Percentiles rank a stretch among this genome's conserved stretches.
phyloP scores from a whole-genome alignment of 1,284 basidiomycete species.

The Rhodotorula mucilaginosa region DNA sequence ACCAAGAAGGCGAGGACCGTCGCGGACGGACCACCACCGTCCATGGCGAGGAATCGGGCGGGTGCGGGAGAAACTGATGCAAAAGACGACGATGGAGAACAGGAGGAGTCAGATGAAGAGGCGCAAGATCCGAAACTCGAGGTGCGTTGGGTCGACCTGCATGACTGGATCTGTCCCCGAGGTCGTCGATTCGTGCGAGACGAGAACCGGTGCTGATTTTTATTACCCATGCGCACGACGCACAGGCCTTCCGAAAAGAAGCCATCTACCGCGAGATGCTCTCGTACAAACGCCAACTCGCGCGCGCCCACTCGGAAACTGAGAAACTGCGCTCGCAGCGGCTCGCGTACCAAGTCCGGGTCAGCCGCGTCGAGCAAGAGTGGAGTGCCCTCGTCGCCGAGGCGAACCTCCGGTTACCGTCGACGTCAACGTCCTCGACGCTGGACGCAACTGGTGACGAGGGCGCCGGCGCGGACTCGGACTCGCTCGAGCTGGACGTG shows the following conservation, averaged over 20 bases:
- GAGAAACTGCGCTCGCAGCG: slow-evolving; percentile 19
- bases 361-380: slow-evolving; percentile 27
- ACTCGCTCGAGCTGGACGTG: slow-evolving; percentile 12
- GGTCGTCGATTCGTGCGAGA: no score
- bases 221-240: no score
- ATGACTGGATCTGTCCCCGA: slow-evolving; percentile 2
- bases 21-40: background rate
- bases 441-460: no score
- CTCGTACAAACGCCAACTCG: slow-evolving; percentile 78
- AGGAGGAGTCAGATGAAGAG: slow-evolving; percentile 60
- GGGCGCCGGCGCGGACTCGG: background rate
- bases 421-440: background rate
- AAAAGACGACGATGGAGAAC: slow-evolving; percentile 57
- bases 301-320: slow-evolving; percentile 56
- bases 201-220: no score
- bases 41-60: slow-evolving; percentile 30
- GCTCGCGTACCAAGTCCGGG: slow-evolving; percentile 16
- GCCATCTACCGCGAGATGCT: slow-evolving; percentile 89
- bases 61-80: no score
- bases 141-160: slow-evolving; percentile 52
- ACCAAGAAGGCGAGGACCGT: background rate
- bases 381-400: slow-evolving; percentile 24
- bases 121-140: slow-evolving; percentile 66
- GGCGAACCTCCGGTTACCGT: background rate
- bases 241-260: slow-evolving; percentile 73